phyloP scores from a whole-genome alignment of 1,284 basidiomycete genomes.

The Cryptococcus sp. region DNA sequence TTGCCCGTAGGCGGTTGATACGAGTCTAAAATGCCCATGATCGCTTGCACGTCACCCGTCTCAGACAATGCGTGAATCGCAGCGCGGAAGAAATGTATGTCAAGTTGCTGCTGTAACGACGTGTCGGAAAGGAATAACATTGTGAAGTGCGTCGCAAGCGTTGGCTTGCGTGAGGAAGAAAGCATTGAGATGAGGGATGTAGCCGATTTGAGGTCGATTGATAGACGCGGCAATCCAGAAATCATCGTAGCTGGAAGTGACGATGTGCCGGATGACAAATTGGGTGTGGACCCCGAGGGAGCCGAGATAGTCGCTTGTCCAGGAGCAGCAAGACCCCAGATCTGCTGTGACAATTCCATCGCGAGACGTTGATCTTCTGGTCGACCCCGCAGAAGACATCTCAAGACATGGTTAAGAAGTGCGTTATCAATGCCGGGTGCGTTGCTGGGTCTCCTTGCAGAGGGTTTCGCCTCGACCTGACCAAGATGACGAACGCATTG shows the following conservation, averaged over 20 bases:
- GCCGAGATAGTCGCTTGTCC: conserved; percentile 18
- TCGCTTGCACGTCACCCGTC: conserved; percentile 18
- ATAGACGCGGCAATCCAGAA: conserved; percentile 8
- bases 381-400: conserved; percentile 28
- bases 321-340: conserved; percentile 35
- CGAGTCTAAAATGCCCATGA: conserved; percentile 25
- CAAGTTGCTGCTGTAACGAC: conserved; percentile 9
- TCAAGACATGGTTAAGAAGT: conserved; percentile 29
- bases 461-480: conserved; percentile 5
- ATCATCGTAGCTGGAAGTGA: not conserved
- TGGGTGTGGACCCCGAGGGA: not conserved
- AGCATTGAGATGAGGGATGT: conserved; percentile 29
- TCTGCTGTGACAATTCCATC: conserved; percentile 26
- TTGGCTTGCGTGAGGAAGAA: conserved; percentile 14
- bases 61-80: conserved; percentile 23
- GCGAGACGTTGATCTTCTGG: conserved; percentile 36
- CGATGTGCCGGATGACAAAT: not conserved
- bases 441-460: not conserved
- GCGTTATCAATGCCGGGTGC: conserved; percentile 32
- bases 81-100: conserved; percentile 25
- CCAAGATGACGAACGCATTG: conserved; percentile 33
- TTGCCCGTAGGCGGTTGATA: conserved; percentile 26
- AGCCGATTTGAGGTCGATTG: conserved; percentile 20
- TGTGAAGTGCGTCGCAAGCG: conserved; percentile 31
- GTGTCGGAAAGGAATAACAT: conserved; percentile 24